phyloP scores from a whole-genome alignment of 768 basidiomycete genomes.

The Panus rudis region DNA sequence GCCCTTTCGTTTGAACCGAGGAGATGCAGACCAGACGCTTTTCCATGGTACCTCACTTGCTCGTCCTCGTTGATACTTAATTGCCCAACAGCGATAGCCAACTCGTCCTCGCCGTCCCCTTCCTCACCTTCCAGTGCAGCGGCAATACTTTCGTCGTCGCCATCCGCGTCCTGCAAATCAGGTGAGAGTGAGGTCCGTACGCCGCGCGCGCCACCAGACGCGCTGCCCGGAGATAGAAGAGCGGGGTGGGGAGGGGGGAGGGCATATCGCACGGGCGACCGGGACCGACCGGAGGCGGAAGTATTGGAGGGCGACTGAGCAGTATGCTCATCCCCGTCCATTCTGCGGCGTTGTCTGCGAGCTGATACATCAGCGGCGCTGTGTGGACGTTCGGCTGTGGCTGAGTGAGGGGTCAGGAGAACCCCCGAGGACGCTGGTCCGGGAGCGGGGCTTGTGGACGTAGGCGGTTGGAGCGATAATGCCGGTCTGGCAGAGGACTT shows the following conservation, averaged over 20 bases:
- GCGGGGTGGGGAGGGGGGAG: constrained; percentile 10
- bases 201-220: not conserved
- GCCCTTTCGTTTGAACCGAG: constrained; percentile 52
- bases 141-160: constrained; percentile 15
- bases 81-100: constrained; percentile 75
- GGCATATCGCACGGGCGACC: constrained; percentile 10
- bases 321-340: not conserved
- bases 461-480: too few species aligned
- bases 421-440: too few species aligned
- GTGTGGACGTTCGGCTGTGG: too few species aligned
- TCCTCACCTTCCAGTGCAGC: constrained; percentile 25
- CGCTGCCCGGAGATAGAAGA: constrained; percentile 4
- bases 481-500: too few species aligned
- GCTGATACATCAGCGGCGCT: too few species aligned
- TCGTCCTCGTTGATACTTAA: constrained; percentile 83
- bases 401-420: too few species aligned
- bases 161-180: constrained; percentile 10
- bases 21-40: constrained; percentile 74
- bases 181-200: constrained; percentile 10
- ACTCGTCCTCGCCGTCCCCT: constrained; percentile 32
- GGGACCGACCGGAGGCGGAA: constrained; percentile 15
- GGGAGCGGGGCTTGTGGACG: too few species aligned
- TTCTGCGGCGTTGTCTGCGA: not conserved
- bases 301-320: constrained; percentile 14
- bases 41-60: constrained; percentile 82